phyloP scores from a whole-genome alignment of 768 basidiomycete genomes.

The Lactarius quietus region DNA sequence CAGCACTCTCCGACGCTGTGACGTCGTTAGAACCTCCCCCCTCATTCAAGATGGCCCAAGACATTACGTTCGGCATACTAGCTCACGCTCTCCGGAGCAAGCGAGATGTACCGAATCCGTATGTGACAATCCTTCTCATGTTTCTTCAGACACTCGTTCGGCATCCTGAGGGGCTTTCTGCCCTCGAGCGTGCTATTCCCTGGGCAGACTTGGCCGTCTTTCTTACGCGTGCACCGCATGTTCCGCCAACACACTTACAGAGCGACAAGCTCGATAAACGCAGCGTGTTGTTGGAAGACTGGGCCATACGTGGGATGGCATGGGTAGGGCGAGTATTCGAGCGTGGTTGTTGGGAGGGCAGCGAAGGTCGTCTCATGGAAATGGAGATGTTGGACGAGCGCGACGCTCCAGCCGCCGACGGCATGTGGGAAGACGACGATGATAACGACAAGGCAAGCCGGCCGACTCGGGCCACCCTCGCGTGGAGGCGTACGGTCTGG shows the following conservation, averaged over 20 bases:
- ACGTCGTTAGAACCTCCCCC: conserved; percentile 43
- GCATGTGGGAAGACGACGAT: conserved; percentile 77
- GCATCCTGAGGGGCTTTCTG: conserved; percentile 52
- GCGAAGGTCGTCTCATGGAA: conserved; percentile 43
- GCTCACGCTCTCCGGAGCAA: conserved; percentile 64
- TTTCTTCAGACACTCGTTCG: conserved; percentile 79
- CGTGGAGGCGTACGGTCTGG: conserved; percentile 77
- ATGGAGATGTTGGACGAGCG: conserved; percentile 67
- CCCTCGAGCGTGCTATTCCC: conserved; percentile 76
- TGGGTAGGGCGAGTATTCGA: conserved; percentile 95
- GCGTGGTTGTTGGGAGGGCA: conserved; percentile 86
- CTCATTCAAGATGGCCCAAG: conserved; percentile 68
- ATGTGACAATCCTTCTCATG: conserved; percentile 81
- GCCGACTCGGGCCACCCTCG: conserved; percentile 30
- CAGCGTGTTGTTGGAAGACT: conserved; percentile 76
- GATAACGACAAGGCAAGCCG: conserved; percentile 44
- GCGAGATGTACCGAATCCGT: conserved; percentile 75
- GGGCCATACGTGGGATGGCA: conserved; percentile 93
- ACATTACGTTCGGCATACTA: conserved; percentile 77
- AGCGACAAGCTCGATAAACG: conserved; percentile 12
- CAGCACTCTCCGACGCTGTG: conserved; percentile 30
- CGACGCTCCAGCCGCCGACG: conserved; percentile 61
- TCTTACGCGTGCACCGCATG: conserved; percentile 57
- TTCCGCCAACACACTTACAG: conserved; percentile 37
- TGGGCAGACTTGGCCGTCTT: conserved; percentile 74